Percentiles rank a stretch among this genome's conserved stretches.
phyloP scores from a whole-genome alignment of 2,329 filamentous ascomycete species.

The Pseudocercospora fuligena region DNA sequence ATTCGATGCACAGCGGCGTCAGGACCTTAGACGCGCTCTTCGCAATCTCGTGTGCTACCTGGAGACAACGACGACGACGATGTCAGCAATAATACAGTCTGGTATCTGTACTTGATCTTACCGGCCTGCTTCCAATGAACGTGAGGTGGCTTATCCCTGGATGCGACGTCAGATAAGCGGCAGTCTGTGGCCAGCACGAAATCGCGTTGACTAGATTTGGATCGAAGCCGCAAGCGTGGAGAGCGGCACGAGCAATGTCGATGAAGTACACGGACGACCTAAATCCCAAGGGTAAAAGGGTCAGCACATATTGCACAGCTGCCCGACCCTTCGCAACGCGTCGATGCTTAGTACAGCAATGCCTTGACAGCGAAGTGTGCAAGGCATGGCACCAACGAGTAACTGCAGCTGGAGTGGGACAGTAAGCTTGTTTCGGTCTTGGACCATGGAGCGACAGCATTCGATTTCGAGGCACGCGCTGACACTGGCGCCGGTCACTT shows the following conservation, averaged over 20 bases:
- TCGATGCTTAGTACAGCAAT: neutral
- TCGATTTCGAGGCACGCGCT: neutral
- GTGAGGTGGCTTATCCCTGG: slow-evolving; percentile 84
- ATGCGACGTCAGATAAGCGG: slow-evolving; percentile 82
- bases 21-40: slow-evolving; percentile 81
- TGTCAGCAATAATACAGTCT: neutral
- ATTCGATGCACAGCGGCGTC: slow-evolving; percentile 87
- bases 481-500: too few species aligned
- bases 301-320: neutral
- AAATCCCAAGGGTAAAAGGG: neutral
- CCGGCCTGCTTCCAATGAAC: slow-evolving; percentile 88
- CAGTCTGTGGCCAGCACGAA: slow-evolving; percentile 84
- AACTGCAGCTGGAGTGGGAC: neutral
- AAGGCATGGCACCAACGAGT: neutral
- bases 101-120: neutral
- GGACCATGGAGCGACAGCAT: neutral
- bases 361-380: neutral
- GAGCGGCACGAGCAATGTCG: slow-evolving; percentile 75
- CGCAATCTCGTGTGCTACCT: slow-evolving; percentile 81
- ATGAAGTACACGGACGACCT: slow-evolving; percentile 77
- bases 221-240: slow-evolving; percentile 81
- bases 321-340: neutral
- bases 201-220: slow-evolving; percentile 81
- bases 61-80: neutral
- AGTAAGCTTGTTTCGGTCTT: neutral